Percentiles rank a stretch among this genome's conserved stretches.
Evolutionary conservation across 2,329 filamentous ascomycete species (phyloP).

Genomic region (Blastomyces silverae): DNA sequence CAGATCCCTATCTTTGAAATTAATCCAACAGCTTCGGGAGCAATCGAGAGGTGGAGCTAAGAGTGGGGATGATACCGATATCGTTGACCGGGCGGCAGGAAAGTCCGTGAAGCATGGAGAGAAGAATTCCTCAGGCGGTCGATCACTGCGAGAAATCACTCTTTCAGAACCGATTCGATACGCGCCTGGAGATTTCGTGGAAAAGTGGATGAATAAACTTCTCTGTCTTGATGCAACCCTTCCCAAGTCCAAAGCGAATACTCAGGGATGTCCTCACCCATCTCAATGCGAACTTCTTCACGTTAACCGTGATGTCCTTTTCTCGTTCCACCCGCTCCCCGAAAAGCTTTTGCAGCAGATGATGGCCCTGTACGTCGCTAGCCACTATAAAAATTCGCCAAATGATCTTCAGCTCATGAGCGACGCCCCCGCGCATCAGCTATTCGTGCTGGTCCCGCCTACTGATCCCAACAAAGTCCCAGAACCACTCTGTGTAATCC

Average conservation of each 20-base stretch:
- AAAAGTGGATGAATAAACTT: slow-evolving; percentile 92
- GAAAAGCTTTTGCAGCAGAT: slow-evolving; percentile 97
- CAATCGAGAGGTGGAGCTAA: slow-evolving; percentile 66
- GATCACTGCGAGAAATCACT: slow-evolving; percentile 84
- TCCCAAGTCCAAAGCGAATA: slow-evolving; percentile 64
- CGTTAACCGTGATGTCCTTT: slow-evolving; percentile 94
- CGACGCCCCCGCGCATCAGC: slow-evolving; percentile 90
- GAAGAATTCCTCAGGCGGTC: slow-evolving; percentile 55
- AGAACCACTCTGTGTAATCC: slow-evolving; percentile 89
- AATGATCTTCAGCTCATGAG: slow-evolving; percentile 99
- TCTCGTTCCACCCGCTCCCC: slow-evolving; percentile 94
- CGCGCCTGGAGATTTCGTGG: slow-evolving; percentile 78
- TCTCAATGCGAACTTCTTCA: slow-evolving; percentile 84
- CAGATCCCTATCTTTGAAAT: slow-evolving; percentile 85
- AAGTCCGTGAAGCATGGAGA: slow-evolving; percentile 60
- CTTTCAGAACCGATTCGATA: slow-evolving; percentile 93
- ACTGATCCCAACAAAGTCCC: slow-evolving; percentile 71
- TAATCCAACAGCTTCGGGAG: slow-evolving; percentile 94
- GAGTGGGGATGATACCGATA: slow-evolving; percentile 54
- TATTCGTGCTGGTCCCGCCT: slow-evolving; percentile 88
- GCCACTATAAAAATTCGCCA: slow-evolving; percentile 96
- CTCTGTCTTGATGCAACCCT: slow-evolving; percentile 90
- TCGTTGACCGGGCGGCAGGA: slow-evolving; percentile 73
- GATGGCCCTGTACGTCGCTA: slow-evolving; percentile 95
- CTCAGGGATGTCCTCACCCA: slow-evolving; percentile 79